Evolutionary conservation across 768 basidiomycete genomes (phyloP), one percentile per base, ranked within the genome.

Genomic region (Mycena pura): DNA sequence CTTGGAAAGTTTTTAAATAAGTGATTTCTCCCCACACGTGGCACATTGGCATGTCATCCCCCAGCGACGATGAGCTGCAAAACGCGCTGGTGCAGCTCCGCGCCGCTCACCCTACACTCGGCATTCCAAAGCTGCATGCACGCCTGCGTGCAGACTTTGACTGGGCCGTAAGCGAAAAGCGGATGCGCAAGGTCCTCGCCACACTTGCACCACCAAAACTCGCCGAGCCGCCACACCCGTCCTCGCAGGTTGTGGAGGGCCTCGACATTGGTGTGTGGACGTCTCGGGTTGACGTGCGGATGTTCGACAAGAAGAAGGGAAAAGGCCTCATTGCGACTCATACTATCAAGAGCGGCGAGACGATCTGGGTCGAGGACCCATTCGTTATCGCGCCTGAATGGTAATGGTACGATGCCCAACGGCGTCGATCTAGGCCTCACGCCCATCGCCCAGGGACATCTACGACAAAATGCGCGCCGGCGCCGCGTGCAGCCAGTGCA

Each of bases 131-230:
- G 75, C 79, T 93, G 3, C 89, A 92, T 55, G 77, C 82, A 2
- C 79, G 85, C 6, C 75, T 95, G 9, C 81, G 89, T 13, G 72
- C 79, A 13, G 74, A 77, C 10, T 76, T 91, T 65, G 78, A 82
- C 22, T 95, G 92, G 92, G 72, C 82, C 0, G 91, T 95, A 64
- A 92, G 91, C 71, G 94, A 95, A 73, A 95, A 93, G 69, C 84
- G 94, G 22, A 82, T 89, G 5, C 78, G 87, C 45, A 94, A 91
- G 72, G 76, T 91, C 46, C 75, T 95, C 73, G 84, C 21, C 70
- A 78, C 19, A 40, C 57, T 41, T 49, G 70, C 25, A 45, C 49
- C 22, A 49, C 58, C 28, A 52, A 70, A 40, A 41, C 31, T 32
- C 24, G 21, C 39, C 43, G 62, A 31, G 52, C 19, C 52, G n/a